Base-by-base conservation (phyloP, 805 yeast species). In the Priceomyces carsonii region DNA sequence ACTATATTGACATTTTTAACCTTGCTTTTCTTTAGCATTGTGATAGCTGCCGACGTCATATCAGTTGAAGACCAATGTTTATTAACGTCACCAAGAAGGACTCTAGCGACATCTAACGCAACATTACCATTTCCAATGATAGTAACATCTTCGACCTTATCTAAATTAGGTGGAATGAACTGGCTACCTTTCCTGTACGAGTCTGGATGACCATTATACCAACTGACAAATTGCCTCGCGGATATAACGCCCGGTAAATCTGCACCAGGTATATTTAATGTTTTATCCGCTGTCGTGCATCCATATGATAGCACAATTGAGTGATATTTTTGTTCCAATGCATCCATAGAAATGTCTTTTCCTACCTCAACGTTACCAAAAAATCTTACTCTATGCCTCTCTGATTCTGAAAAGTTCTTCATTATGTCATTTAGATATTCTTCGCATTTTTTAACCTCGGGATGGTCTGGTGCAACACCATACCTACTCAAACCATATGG, bases 381-480 rank as follows among this genome's bases (percentile, higher is more conserved):
- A 50, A 83, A 89, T 24, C 52, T 63, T 49, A 46, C 67, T 6
- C 29, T 35, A 12, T 53, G 63, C 8, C 39, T 28, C 13, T 18
- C 17, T 3, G 33, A 17, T 3, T 23, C n/a, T 13, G 38, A 17
- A 18, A 39, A 51, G 15, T 50, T 47, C 5, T 22, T 22, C 68
- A 67, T 62, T 23, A 66, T 40, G 27, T 81, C 80, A 7, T 71
- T 73, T 53, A 93, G 83, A 34, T 89, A 80, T 13, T 84, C 84
- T 56, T 82, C 67, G 49, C 93, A 85, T 40, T 80, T 80, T 57
- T 90, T 91, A 20, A 93, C 98, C 51, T 93, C 98, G 0, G 96
- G 96, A 60, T 93, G 97, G 61, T 93, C 99, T 2, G 99, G 99
- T 0, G 99, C 97, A n/a, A 93, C 98, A 1, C 99, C 99, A 55